Percentiles rank a stretch among this genome's conserved stretches.
Evolutionary conservation across 306 rosid species (phyloP).

Genomic region (Cyamopsis tetragonoloba): DNA sequence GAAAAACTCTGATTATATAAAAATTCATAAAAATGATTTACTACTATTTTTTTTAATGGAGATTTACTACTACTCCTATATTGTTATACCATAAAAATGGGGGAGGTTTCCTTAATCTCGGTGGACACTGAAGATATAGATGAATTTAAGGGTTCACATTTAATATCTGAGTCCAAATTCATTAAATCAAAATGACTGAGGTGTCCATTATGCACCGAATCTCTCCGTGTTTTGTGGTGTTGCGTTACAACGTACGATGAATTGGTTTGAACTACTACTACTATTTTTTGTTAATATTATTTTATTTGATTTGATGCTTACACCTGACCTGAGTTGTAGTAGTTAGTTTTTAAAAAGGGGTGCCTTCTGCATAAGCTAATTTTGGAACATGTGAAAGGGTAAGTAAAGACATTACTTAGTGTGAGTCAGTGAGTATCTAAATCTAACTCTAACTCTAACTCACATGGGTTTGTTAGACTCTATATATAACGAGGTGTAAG

Average conservation of each 20-base stretch:
- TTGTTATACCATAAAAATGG: not conserved
- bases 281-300: not conserved
- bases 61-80: not conserved
- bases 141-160: not conserved
- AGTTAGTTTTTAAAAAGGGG: conserved; percentile 24
- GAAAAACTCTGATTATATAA: no score
- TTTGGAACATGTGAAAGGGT: conserved; percentile 35
- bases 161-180: no score
- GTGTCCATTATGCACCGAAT: not conserved
- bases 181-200: not conserved
- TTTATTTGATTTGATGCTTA: not conserved
- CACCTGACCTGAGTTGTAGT: no score
- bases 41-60: no score
- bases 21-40: no score
- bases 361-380: conserved; percentile 46
- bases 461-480: not conserved
- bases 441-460: not conserved
- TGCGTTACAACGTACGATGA: not conserved
- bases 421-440: conserved; percentile 29
- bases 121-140: not conserved
- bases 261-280: no score
- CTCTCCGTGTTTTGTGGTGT: conserved; percentile 6
- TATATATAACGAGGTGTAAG: conserved; percentile 29
- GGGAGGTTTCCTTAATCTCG: not conserved
- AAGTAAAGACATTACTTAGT: conserved; percentile 27